phyloP scores from a whole-genome alignment of 495 filamentous ascomycete species.

The Hyaloscypha finlandica region DNA sequence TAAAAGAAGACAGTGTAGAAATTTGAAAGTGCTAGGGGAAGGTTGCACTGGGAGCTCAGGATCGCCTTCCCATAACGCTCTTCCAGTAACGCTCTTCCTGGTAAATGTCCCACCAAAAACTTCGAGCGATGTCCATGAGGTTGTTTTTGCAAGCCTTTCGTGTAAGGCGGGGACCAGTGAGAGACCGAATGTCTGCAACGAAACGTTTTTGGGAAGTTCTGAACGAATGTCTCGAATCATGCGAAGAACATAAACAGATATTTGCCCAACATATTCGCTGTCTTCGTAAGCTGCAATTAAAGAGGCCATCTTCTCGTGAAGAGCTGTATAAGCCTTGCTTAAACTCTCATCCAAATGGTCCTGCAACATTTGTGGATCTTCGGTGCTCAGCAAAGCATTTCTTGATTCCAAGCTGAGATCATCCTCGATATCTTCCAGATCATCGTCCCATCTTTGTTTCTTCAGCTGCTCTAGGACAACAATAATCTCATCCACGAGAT shows the following conservation, averaged over 20 bases:
- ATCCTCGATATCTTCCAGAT: conserved; percentile 72
- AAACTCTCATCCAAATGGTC: conserved; percentile 61
- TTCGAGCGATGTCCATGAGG: conserved; percentile 41
- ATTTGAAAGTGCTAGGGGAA: conserved; percentile 72
- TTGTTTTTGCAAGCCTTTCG: conserved; percentile 46
- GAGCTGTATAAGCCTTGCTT: conserved; percentile 53
- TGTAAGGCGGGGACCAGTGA: conserved; percentile 59
- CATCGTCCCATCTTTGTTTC: conserved; percentile 72
- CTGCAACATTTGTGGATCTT: conserved; percentile 69
- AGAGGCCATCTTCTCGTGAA: conserved; percentile 56
- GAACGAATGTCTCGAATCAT: conserved; percentile 73
- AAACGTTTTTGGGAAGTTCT: conserved; percentile 55
- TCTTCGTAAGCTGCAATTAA: conserved; percentile 48
- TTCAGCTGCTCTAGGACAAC: conserved; percentile 65
- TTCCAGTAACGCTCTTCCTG: conserved; percentile 46
- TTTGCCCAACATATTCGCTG: conserved; percentile 46
- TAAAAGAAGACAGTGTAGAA: conserved; percentile 63
- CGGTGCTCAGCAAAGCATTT: conserved; percentile 63
- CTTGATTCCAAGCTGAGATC: conserved; percentile 69
- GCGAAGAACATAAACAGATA: conserved; percentile 73
- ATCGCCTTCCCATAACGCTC: conserved; percentile 74
- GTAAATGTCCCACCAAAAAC: conserved; percentile 41
- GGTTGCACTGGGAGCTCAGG: conserved; percentile 81
- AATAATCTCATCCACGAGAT: conserved; percentile 59
- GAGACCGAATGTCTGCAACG: conserved; percentile 48